A percentile compares a stretch with the other conserved stretches of the same genome.
These are phyloP conservation scores for Erythrobasidium yunnanense DNA, from an alignment of 768 basidiomycete species.

Conservation along the genomic window DNA sequence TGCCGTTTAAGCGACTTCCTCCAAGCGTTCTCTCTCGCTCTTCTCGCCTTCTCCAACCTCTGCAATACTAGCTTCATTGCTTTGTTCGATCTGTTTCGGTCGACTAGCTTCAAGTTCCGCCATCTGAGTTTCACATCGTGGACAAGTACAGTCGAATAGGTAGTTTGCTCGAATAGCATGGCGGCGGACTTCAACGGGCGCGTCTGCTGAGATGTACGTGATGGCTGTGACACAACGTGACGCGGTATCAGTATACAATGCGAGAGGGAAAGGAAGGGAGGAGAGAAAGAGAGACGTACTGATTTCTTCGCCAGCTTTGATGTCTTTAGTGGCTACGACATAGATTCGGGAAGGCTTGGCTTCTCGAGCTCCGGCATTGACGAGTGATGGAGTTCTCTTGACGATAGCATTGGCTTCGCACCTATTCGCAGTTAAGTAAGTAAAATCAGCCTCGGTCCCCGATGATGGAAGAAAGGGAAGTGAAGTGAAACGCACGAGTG, in stretches of 20 bases:
- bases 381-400: not conserved
- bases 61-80: not conserved
- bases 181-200: not conserved
- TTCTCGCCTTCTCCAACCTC: not conserved
- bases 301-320: slow-evolving; percentile 21
- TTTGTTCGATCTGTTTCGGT: not conserved
- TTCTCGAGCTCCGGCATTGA: slow-evolving; percentile 11
- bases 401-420: slow-evolving; percentile 13
- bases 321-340: slow-evolving; percentile 7
- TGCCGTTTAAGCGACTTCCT: too few relatives aligned
- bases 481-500: not conserved
- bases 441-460: not conserved
- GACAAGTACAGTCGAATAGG: slow-evolving; percentile 11
- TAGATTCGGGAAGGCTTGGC: slow-evolving; percentile 23
- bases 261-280: not conserved
- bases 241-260: not conserved
- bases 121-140: not conserved
- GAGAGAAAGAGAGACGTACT: not conserved
- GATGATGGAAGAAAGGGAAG: too few relatives aligned
- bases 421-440: not conserved
- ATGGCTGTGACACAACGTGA: slow-evolving; percentile 5
- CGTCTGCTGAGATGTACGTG: too few relatives aligned
- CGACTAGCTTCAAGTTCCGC: not conserved
- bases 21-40: too few relatives aligned
- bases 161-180: not conserved